Evolutionary conservation across 306 rosid genomes (phyloP).

Genomic region (Vigna hirtella): DNA sequence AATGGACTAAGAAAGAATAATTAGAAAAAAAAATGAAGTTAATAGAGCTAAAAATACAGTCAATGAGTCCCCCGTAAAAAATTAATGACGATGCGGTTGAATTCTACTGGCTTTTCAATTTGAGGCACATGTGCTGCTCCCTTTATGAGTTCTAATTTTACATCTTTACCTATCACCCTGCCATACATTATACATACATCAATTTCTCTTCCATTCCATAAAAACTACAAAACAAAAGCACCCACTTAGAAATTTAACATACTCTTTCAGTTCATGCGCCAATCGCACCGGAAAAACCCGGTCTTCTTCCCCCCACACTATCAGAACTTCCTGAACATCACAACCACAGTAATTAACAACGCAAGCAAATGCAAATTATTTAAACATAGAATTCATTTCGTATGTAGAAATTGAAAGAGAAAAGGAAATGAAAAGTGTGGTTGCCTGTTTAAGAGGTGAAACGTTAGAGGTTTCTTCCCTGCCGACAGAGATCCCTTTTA

Average conservation of each 20-base stretch:
- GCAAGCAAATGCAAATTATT: too few relatives aligned
- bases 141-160: constrained; percentile 71
- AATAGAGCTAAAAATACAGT: not conserved
- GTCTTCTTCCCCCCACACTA: constrained; percentile 89
- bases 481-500: constrained; percentile 70
- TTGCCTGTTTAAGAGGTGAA: constrained; percentile 71
- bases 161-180: constrained; percentile 71
- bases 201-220: too few relatives aligned
- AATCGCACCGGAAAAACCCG: constrained; percentile 70
- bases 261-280: constrained; percentile 75
- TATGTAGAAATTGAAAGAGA: too few relatives aligned
- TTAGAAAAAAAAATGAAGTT: not conserved
- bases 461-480: constrained; percentile 53
- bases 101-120: constrained; percentile 63
- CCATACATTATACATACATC: not conserved
- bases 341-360: too few relatives aligned
- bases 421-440: not conserved
- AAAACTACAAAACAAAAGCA: too few relatives aligned
- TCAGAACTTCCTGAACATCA: constrained; percentile 67
- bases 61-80: constrained; percentile 51
- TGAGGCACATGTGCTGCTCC: constrained; percentile 81
- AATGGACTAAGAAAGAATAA: not conserved
- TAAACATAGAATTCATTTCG: too few relatives aligned
- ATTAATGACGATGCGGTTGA: constrained; percentile 63
- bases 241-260: constrained; percentile 25